Percentiles rank a stretch among this genome's conserved stretches.
Conservation (phyloP, 768 basidiomycete genomes). For the Russula olivacea region DNA sequence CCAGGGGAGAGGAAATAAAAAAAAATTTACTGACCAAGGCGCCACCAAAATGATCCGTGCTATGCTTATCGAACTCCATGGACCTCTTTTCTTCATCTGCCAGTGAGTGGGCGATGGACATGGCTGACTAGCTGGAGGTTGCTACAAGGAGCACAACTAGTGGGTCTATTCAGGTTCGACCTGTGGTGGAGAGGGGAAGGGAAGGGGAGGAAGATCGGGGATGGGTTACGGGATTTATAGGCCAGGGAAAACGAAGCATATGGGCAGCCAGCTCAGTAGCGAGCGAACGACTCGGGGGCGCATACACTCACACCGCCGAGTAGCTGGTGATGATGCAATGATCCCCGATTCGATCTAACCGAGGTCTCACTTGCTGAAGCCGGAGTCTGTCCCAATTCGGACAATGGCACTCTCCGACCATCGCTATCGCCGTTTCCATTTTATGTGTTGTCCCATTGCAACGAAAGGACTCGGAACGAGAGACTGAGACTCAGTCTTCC, state of each 20-base stretch:
- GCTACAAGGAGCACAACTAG: slow-evolving; percentile 8
- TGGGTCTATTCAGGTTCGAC: neutral
- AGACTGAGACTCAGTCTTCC: too few relatives aligned
- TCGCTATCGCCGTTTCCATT: too few relatives aligned
- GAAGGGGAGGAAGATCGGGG: neutral
- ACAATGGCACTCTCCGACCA: too few relatives aligned
- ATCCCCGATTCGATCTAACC: too few relatives aligned
- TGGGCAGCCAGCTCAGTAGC: neutral
- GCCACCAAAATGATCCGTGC: neutral
- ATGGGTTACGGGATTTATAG: neutral
- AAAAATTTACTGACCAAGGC: neutral
- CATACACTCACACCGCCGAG: too few relatives aligned
- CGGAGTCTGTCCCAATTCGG: too few relatives aligned
- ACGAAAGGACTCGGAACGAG: too few relatives aligned
- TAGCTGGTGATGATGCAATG: too few relatives aligned
- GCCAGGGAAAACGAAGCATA: neutral
- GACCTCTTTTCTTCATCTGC: slow-evolving; percentile 25
- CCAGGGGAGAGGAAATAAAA: neutral
- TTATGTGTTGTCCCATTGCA: too few relatives aligned
- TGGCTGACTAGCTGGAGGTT: slow-evolving; percentile 12
- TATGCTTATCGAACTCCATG: slow-evolving; percentile 24
- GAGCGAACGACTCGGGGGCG: neutral
- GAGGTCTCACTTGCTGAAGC: too few relatives aligned
- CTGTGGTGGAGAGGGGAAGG: neutral
- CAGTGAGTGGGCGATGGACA: slow-evolving; percentile 10